Conservation (phyloP, 108 stramenopile species). For the Skeletonema grethae region DNA sequence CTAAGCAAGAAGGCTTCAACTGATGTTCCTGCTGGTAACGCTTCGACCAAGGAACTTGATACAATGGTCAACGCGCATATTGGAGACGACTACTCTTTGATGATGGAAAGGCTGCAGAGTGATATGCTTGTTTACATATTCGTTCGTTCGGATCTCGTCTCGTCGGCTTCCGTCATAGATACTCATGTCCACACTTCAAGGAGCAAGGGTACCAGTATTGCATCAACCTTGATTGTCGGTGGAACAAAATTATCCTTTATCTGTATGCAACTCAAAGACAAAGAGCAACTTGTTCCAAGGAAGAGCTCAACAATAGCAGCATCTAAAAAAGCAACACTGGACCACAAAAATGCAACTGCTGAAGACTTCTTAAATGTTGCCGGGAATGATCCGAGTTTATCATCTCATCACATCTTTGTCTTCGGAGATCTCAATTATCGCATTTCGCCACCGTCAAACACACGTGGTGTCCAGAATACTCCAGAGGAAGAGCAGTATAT, state of each 20-base stretch:
- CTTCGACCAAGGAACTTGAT: constrained; percentile 24
- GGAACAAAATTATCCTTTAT: constrained; percentile 51
- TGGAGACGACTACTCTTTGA: constrained; percentile 8
- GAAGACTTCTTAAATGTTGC: constrained; percentile 18
- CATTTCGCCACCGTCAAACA: constrained; percentile 7
- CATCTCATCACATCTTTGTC: constrained; percentile 67
- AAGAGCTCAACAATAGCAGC: neutral
- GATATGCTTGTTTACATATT: constrained; percentile 72
- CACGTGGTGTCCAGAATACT: constrained; percentile 13
- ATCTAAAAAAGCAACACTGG: constrained; percentile 47
- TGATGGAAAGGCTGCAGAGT: constrained; percentile 53
- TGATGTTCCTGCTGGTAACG: neutral
- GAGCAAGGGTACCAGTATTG: constrained; percentile 73
- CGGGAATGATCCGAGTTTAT: constrained; percentile 43
- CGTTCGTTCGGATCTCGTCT: constrained; percentile 28
- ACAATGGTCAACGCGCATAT: constrained; percentile 10
- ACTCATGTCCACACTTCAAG: constrained; percentile 63
- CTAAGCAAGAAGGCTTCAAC: neutral
- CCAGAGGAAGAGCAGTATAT: constrained; percentile 27
- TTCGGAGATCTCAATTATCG: constrained; percentile 78
- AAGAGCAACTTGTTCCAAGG: constrained; percentile 47
- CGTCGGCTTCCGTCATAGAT: constrained; percentile 14
- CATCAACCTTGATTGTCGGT: constrained; percentile 47
- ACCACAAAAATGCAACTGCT: constrained; percentile 53
- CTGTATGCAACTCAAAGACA: constrained; percentile 65